phyloP scores from a whole-genome alignment of 2,329 filamentous ascomycete genomes.

The Fusarium papillatum region DNA sequence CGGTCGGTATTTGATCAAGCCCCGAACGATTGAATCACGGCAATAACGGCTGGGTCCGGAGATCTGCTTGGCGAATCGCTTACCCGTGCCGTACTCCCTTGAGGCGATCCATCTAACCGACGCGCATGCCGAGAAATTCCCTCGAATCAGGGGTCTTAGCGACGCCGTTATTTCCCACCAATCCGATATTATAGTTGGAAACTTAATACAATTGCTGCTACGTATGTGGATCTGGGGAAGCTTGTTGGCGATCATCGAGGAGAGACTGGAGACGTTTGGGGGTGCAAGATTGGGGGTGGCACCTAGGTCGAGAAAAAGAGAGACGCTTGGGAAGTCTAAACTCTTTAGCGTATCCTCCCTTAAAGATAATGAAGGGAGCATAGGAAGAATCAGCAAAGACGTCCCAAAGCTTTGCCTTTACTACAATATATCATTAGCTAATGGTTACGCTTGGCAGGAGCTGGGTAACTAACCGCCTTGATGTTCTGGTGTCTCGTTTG shows the following conservation, averaged over 20 bases:
- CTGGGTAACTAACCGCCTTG: no score
- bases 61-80: background rate
- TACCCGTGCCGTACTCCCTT: background rate
- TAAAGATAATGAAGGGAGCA: no score
- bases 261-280: background rate
- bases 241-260: background rate
- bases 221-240: constrained; percentile 1
- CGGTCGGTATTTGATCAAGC: background rate
- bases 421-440: no score
- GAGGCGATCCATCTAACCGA: background rate
- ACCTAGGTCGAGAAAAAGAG: no score
- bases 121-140: background rate
- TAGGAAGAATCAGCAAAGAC: no score
- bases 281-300: background rate
- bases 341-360: no score
- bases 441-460: no score
- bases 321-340: no score
- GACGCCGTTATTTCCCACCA: background rate
- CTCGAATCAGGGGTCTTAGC: background rate
- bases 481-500: no score
- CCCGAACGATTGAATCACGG: background rate
- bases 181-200: background rate
- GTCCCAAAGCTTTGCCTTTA: no score
- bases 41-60: background rate
- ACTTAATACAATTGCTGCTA: background rate